These are phyloP conservation scores for Phytophthora constricta DNA, from an alignment of 352 stramenopile species.

Conservation along the genomic window DNA sequence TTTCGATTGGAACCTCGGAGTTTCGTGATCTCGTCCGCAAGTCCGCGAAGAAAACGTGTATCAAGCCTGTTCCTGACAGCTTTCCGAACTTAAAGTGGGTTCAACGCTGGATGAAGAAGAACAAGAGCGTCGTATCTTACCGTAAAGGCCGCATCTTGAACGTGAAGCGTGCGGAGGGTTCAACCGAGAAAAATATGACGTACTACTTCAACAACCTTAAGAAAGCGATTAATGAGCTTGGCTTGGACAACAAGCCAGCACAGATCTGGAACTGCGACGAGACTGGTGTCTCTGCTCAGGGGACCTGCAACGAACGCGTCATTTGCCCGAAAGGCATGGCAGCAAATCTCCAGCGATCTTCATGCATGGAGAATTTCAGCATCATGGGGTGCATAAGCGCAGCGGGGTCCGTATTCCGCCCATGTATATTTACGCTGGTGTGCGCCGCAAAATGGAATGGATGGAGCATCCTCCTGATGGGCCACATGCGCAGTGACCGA, in stretches of 20 bases:
- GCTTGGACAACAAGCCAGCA: not conserved
- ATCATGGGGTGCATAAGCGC: not conserved
- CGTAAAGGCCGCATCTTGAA: not conserved
- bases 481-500: no score
- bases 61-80: no score
- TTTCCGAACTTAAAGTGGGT: not conserved
- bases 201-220: not conserved
- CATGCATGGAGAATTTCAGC: not conserved
- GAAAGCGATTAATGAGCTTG: not conserved
- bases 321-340: not conserved
- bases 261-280: constrained; percentile 5
- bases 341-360: not conserved
- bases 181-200: not conserved
- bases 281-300: not conserved
- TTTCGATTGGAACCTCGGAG: no score
- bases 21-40: no score
- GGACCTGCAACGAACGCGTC: not conserved
- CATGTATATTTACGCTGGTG: no score
- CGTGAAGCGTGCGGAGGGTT: not conserved
- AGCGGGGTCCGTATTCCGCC: no score
- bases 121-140: not conserved
- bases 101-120: not conserved
- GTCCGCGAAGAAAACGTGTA: no score
- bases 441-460: no score
- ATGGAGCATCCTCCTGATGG: no score